These are phyloP conservation scores for Syncephalastrum contaminatum DNA, from an alignment of 371 early-diverging fungal genomes.

Conservation along the genomic window DNA sequence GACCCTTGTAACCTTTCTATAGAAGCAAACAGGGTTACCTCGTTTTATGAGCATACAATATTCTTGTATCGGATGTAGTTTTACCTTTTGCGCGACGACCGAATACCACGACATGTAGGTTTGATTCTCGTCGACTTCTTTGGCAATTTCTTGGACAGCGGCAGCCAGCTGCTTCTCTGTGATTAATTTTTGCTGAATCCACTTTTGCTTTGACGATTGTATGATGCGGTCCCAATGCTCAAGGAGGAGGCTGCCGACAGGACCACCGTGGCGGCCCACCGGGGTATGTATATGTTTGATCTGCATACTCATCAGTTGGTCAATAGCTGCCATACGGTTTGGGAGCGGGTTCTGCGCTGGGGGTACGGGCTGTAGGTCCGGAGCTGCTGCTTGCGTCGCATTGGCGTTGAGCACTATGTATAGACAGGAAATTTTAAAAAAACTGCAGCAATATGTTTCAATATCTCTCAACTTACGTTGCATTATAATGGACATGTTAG, in stretches of 20 bases:
- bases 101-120: slow-evolving; percentile 53
- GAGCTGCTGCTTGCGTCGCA: neutral
- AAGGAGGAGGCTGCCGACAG: slow-evolving; percentile 30
- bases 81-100: slow-evolving; percentile 44
- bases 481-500: slow-evolving; percentile 35
- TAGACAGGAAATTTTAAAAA: neutral
- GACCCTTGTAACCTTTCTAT: slow-evolving; percentile 39
- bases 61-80: neutral
- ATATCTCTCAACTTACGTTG: slow-evolving; percentile 20
- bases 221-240: slow-evolving; percentile 45
- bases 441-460: neutral
- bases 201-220: slow-evolving; percentile 25
- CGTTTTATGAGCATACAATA: neutral
- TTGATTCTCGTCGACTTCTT: slow-evolving; percentile 35
- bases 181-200: slow-evolving; percentile 35
- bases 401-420: slow-evolving; percentile 3
- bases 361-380: too few relatives aligned
- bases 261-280: slow-evolving; percentile 36
- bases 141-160: slow-evolving; percentile 21
- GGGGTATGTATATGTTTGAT: slow-evolving; percentile 47
- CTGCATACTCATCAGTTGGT: slow-evolving; percentile 37
- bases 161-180: slow-evolving; percentile 36
- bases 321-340: slow-evolving; percentile 35
- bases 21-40: slow-evolving; percentile 3
- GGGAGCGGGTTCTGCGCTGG: slow-evolving; percentile 34